Percentiles rank a stretch among this genome's conserved stretches.
Evolutionary conservation across 192 early-diverging fungal species (phyloP).

Genomic region (Linnemannia exigua): DNA sequence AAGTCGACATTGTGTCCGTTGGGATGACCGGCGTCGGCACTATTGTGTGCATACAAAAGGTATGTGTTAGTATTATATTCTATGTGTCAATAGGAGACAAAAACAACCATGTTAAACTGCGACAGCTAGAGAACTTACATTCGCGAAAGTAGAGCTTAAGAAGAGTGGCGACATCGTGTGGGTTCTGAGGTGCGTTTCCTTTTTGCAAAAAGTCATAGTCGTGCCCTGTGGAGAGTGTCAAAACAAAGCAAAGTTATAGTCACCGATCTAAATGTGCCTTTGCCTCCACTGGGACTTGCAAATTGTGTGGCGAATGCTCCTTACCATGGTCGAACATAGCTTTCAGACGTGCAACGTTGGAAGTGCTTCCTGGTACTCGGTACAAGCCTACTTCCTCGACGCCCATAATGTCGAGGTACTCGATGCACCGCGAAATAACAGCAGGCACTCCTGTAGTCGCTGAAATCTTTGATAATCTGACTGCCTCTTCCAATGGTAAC

Average conservation of each 20-base stretch:
- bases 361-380: conserved; percentile 48
- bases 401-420: conserved; percentile 58
- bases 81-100: neutral
- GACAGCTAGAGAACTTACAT: conserved; percentile 52
- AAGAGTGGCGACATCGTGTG: conserved; percentile 67
- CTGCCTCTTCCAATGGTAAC: conserved; percentile 40
- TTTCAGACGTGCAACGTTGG: conserved; percentile 49
- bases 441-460: conserved; percentile 39
- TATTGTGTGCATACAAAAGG: conserved; percentile 1
- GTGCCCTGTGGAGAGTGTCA: conserved; percentile 16
- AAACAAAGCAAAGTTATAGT: neutral
- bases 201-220: conserved; percentile 67
- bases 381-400: conserved; percentile 69
- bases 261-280: conserved; percentile 5
- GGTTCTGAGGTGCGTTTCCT: conserved; percentile 59
- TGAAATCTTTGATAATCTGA: conserved; percentile 37
- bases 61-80: neutral
- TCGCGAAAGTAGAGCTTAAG: conserved; percentile 71
- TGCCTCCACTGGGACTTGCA: too few relatives aligned
- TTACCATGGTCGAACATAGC: conserved; percentile 57
- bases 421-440: conserved; percentile 46
- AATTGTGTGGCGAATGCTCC: neutral
- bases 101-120: neutral
- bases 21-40: conserved; percentile 65
- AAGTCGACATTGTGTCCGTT: conserved; percentile 36